Base-by-base conservation (phyloP, 2,329 filamentous ascomycete genomes). In the Fusarium nanum region DNA sequence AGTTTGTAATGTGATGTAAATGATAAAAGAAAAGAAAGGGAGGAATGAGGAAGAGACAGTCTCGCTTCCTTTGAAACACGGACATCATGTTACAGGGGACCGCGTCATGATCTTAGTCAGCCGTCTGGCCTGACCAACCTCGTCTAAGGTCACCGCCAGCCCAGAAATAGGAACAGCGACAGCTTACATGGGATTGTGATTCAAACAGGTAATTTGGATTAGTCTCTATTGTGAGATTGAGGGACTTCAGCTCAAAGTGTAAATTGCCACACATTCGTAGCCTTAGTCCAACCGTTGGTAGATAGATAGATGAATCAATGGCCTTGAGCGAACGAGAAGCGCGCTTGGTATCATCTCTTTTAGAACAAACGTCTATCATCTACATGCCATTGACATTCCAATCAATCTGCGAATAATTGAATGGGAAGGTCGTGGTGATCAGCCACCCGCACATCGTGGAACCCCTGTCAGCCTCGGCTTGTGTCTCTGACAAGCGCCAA, bases 31-130 rank as follows among this genome's bases (percentile, higher is more conserved):
- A 16, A 60, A 52, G 32, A 63, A 46, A 23, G 34, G 49, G 22
- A 42, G 50, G 63, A 32, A 67, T 34, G 37, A 42, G 46, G n/a
- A 28, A 20, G 44, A 22, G 47, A 42, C 25, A 48, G 52, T 18
- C 22, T 22, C 34, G 18, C 22, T 56, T 54, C 68, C 64, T 52
- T 46, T 48, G 59, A 57, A 56, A 71, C 56, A 57, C 53, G 55
- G 55, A 23, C 41, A 60, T 61, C 55, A 68, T 59, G 48, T 60
- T 60, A 37, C 40, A 55, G 44, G 63, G 42, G 63, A 71, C 68
- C 68, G 64, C 68, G 68, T 71, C 68, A 71, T 69, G 58, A 28
- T 30, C 64, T 71, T 71, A 73, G 56, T 61, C 69, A 61, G 68
- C 52, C 68, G 32, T 42, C 13, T 32, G 32, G 28, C 37, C 52